Evolutionary conservation across 78 protist species (phyloP), one percentile per base, ranked within the genome.

Genomic region (Acrasis kona): DNA sequence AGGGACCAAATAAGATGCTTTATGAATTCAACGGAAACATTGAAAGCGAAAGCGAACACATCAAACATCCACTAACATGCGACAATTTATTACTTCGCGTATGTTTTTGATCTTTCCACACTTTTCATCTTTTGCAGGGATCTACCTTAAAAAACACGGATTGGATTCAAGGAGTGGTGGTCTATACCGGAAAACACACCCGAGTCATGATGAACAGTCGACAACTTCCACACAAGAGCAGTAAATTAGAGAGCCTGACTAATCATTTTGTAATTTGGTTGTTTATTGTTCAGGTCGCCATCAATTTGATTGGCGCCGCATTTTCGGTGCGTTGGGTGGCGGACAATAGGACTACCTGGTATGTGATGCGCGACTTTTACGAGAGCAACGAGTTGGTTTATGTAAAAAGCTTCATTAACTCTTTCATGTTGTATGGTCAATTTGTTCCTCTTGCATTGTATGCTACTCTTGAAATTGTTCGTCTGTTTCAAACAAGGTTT

Each of bases 381-480:
- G 78, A 74, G 5, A 7, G 64, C 66, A 2, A 29, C 3, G 3
- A 27, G 2, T 6, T 6, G 10, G 78, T 61, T 29, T 42, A 6
- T 6, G 3, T 74, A 4, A 34, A 38, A 29, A 5, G 82, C 5
- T 74, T 81, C 70, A 27, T 77, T 10, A 89, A 89, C 6, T 92
- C 90, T 72, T 39, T 92, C n/a, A 88, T 94, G 30, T 87, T 94
- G 37, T 89, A 76, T 88, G 87, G 85, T 78, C 89, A 87, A 41
- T 29, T 88, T 12, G 85, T 91, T 3, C 96, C 96, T 39, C 80
- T 93, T 39, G 87, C 95, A 0, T 85, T 90, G 72, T 89, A 89
- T 83, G 89, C 92, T 58, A 61, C 91, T 12, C 38, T 95, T 91
- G 98, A 95, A 70, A 58, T 92, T 9, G 93, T 90, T 42, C 86